Base-by-base conservation (phyloP, 305 asterid genomes). In the Fraxinus latifolia region DNA sequence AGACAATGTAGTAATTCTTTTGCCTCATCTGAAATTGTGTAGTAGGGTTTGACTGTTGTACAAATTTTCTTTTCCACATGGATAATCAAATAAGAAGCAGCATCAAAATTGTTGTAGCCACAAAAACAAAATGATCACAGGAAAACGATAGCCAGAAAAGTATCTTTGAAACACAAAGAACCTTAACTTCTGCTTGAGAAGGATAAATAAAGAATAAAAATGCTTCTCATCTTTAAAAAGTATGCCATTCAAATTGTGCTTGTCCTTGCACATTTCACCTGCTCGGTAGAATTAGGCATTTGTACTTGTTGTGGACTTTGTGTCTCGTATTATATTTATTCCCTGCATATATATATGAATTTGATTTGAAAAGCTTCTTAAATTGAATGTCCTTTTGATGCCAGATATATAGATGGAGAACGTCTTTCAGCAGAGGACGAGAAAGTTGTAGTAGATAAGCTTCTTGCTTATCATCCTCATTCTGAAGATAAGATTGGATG, bases 401-500 rank as follows among this genome's bases (percentile, higher is more conserved):
- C 47, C 89, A 94, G 99, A 88, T 92, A 95, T 85, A 80, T 90
- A 89, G 94, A 95, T 84, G 98, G 99, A 82, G 96, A 91, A 85
- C 87, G 91, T 58, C 96, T 95, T 79, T 84, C 88, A 62, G 91
- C 89, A 55, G 90, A 91, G 84, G 99, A 95, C 75, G 95, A 92
- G 89, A 88, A 88, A 89, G 86, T 79, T 32, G 93, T 93, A 73
- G 83, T 91, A 3, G 92, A 90, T 47, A 93, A 90, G 81, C 94
- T 96, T 89, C 98, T 96, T 85, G 88, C 86, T 8, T 89, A 93
- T 86, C 98, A 95, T 87, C 98, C 99, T 78, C 97, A 84, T 87
- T 88, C 90, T 44, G 89, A 86, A 83, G 97, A 91, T 71, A 95
- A 95, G 87, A 92, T 95, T 84, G 99, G 98, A 23, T 88, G 93